A percentile compares a stretch with the other conserved stretches of the same genome.
Evolutionary conservation across 495 filamentous ascomycete genomes (phyloP).

Genomic region (Cercophora samala): DNA sequence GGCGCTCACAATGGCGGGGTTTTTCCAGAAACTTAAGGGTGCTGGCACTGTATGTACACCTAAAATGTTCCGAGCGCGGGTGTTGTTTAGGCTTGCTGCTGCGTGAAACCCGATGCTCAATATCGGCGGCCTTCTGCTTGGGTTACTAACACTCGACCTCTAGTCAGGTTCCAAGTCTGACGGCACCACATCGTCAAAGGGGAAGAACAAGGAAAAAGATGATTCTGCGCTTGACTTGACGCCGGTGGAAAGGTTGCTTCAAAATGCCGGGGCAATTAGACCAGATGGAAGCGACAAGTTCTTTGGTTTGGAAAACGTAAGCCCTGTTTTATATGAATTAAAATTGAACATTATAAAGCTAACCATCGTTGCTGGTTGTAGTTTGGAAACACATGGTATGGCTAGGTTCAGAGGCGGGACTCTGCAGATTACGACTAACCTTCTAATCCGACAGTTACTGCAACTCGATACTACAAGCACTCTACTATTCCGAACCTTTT

Average conservation of each 20-base stretch:
- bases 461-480: slow-evolving; percentile 95
- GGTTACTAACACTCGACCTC: background rate
- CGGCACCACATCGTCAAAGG: slow-evolving; percentile 38
- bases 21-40: slow-evolving; percentile 44
- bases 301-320: slow-evolving; percentile 96
- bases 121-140: background rate
- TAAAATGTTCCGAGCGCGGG: slow-evolving; percentile 2
- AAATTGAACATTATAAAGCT: slow-evolving; percentile 15
- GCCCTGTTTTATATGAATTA: slow-evolving; percentile 29
- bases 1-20: slow-evolving; percentile 42
- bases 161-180: slow-evolving; percentile 39
- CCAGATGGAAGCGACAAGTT: slow-evolving; percentile 95
- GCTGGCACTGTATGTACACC: slow-evolving; percentile 33
- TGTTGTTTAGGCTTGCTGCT: slow-evolving; percentile 18
- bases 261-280: slow-evolving; percentile 73
- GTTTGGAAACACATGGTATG: slow-evolving; percentile 97
- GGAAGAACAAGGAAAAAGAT: slow-evolving; percentile 64
- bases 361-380: slow-evolving; percentile 36
- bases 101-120: slow-evolving; percentile 9
- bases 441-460: slow-evolving; percentile 66
- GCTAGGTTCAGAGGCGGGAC: background rate
- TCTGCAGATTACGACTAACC: background rate
- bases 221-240: slow-evolving; percentile 63
- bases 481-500: slow-evolving; percentile 93
- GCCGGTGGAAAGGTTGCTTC: slow-evolving; percentile 77